phyloP scores from a whole-genome alignment of 495 filamentous ascomycete genomes.

The Glarea lozoyensis region DNA sequence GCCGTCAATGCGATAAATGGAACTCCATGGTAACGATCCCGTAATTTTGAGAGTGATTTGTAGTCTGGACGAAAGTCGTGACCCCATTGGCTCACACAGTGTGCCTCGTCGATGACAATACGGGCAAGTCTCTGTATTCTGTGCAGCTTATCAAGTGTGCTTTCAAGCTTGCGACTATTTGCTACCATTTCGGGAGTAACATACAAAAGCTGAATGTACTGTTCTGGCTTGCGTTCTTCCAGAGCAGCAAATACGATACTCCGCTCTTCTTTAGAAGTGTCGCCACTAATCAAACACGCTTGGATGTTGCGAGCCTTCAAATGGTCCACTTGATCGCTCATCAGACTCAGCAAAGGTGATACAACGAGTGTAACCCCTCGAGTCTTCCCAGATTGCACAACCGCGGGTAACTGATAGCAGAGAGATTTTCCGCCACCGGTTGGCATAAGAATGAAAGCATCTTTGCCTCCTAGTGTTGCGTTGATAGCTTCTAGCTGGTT shows the following conservation, averaged over 20 bases:
- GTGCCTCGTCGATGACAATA: constrained; percentile 94
- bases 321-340: constrained; percentile 91
- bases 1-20: constrained; percentile 93
- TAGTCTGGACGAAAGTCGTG: constrained; percentile 98
- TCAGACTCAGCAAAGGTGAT: constrained; percentile 88
- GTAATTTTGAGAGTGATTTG: constrained; percentile 68
- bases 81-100: constrained; percentile 98
- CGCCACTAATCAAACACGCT: constrained; percentile 73
- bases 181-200: constrained; percentile 95
- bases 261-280: constrained; percentile 46
- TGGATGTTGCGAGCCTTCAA: constrained; percentile 64
- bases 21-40: constrained; percentile 59
- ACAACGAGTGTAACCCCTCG: constrained; percentile 85
- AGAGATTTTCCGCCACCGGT: constrained; percentile 95
- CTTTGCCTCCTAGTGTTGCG: constrained; percentile 75
- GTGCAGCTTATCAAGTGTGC: constrained; percentile 54
- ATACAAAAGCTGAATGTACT: constrained; percentile 75
- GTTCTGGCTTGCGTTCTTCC: constrained; percentile 51
- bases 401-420: constrained; percentile 90
- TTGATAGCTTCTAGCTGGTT: constrained; percentile 96
- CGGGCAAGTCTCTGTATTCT: constrained; percentile 62
- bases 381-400: constrained; percentile 73
- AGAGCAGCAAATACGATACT: constrained; percentile 51
- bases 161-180: constrained; percentile 58
- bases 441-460: constrained; percentile 93